Evolutionary conservation across 2,329 filamentous ascomycete species (phyloP), one percentile per base, ranked within the genome.

Genomic region (Beauveria rudraprayagi): DNA sequence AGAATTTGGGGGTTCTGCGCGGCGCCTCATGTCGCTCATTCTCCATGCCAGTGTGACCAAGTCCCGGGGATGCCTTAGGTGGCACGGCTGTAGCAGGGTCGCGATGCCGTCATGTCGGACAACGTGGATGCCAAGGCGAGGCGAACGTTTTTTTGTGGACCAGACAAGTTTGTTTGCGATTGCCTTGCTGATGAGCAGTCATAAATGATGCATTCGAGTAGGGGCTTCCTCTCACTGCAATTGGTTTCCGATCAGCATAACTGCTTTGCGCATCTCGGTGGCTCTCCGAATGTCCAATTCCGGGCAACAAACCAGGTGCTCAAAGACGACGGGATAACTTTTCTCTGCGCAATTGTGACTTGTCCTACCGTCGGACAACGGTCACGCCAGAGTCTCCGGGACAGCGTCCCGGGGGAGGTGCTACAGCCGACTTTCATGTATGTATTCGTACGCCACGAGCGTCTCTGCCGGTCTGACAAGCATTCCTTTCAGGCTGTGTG

Each of bases 21-120:
- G 28, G 28, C 9, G 28, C 17, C 26, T 26, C 50, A 40, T 28
- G 22, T 19, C 22, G 28, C 8, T 28, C 17, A 22, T 17, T 19
- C 44, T 16, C 22, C 28, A 16, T 19, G 16, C 30, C 44, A 22
- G 30, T 50, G 55, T 50, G 55, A 57, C 44, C 14, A 11, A 28
- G 43, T 56, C 43, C 17, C 16, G 4, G 5, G 16, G 22, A 44
- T 28, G 19, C 44, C 28, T 34, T 19, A n/a, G 4, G 24, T 34
- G 53, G 28, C 19, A 17, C n/a, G 30, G 30, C 19, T 43, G 22
- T 14, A 28, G 37, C 28, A 28, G 22, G n/a, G 26, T 22, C 44
- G 44, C 43, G 55, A 57, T 57, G 44, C 22, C 28, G 55, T 57
- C 44, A 41, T 57, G 55, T n/a, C 14, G 55, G 46, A 46, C 43